Evolutionary conservation across 2,329 filamentous ascomycete species (phyloP).

Genomic region (Botrytis aclada): DNA sequence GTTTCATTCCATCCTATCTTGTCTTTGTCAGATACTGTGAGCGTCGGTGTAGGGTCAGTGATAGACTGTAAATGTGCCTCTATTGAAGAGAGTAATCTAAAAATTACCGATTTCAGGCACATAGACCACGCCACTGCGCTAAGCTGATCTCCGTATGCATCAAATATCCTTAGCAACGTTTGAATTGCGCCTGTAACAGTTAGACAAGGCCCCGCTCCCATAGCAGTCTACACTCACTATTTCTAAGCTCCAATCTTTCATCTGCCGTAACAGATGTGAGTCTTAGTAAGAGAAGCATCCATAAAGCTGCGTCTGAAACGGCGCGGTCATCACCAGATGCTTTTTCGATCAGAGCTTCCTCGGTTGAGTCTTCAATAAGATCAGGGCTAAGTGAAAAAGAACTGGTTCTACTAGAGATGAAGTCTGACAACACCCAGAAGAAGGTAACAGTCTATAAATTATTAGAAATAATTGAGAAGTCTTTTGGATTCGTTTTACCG

Average conservation of each 20-base stretch:
- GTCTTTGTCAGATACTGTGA: slow-evolving; percentile 41
- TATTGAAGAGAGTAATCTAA: slow-evolving; percentile 72
- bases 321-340: slow-evolving; percentile 57
- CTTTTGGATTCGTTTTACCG: slow-evolving; percentile 54
- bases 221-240: slow-evolving; percentile 49
- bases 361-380: slow-evolving; percentile 53
- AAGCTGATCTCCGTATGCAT: slow-evolving; percentile 81
- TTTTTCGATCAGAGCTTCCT: slow-evolving; percentile 54
- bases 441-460: slow-evolving; percentile 74
- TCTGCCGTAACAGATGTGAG: slow-evolving; percentile 71
- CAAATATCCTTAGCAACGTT: slow-evolving; percentile 85
- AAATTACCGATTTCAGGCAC: slow-evolving; percentile 76
- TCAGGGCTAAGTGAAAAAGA: slow-evolving; percentile 57
- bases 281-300: slow-evolving; percentile 72
- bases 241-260: slow-evolving; percentile 70
- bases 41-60: slow-evolving; percentile 37
- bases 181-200: slow-evolving; percentile 67
- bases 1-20: slow-evolving; percentile 68
- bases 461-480: slow-evolving; percentile 20
- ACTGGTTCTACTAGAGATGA: slow-evolving; percentile 62
- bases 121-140: slow-evolving; percentile 77
- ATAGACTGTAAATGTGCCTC: slow-evolving; percentile 51
- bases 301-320: slow-evolving; percentile 68
- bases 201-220: slow-evolving; percentile 28
- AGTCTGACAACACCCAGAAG: slow-evolving; percentile 94